A percentile compares a stretch with the other conserved stretches of the same genome.
phyloP scores from a whole-genome alignment of 345 rosid genomes.

The Acer campestre region DNA sequence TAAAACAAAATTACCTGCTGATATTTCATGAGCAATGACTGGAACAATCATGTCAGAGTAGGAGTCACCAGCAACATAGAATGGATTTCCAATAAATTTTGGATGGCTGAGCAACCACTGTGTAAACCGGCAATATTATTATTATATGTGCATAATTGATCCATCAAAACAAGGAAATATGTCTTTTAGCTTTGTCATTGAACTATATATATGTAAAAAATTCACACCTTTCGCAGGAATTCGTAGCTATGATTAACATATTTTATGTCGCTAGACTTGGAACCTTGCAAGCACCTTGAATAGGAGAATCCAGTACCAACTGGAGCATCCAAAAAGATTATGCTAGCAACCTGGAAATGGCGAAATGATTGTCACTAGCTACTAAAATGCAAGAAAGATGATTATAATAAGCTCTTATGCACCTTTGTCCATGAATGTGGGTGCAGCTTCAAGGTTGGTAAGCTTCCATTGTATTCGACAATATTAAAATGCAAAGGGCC shows the following conservation, averaged over 20 bases:
- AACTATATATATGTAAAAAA: background rate
- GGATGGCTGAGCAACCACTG: conserved; percentile 24
- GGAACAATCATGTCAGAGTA: conserved; percentile 24
- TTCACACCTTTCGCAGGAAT: conserved; percentile 21
- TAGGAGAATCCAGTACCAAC: conserved; percentile 30
- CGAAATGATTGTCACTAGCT: too few relatives aligned
- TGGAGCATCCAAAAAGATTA: conserved; percentile 29
- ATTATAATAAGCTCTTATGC: too few relatives aligned
- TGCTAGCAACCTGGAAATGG: conserved; percentile 19
- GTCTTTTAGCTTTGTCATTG: background rate
- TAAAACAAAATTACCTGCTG: conserved; percentile 12
- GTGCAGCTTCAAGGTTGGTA: too few relatives aligned
- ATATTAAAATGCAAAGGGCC: too few relatives aligned
- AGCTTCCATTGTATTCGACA: too few relatives aligned
- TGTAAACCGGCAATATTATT: background rate
- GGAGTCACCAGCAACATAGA: conserved; percentile 26
- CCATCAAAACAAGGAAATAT: too few relatives aligned
- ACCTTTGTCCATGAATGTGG: too few relatives aligned
- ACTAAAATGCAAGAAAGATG: too few relatives aligned
- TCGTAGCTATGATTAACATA: background rate
- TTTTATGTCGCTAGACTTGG: conserved; percentile 13
- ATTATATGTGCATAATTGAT: background rate
- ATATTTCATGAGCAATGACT: conserved; percentile 7
- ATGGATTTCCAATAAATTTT: conserved; percentile 6
- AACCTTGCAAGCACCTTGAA: conserved; percentile 16